phyloP scores from a whole-genome alignment of 805 yeast genomes.

The Suhomyces sp. region DNA sequence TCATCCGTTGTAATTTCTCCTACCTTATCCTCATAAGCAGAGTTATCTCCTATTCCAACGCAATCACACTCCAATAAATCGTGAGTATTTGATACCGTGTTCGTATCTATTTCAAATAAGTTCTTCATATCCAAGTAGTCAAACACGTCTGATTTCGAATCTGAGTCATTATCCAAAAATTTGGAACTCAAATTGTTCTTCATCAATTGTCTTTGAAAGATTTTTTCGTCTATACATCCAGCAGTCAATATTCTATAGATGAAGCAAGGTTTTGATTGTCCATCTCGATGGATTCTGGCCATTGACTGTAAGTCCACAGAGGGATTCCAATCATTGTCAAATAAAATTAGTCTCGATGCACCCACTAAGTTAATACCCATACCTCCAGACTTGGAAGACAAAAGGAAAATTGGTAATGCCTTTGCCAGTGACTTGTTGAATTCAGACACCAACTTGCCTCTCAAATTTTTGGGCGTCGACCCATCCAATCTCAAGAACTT shows the following conservation, averaged over 20 bases:
- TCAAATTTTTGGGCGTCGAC: slow-evolving; percentile 61
- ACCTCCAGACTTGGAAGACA: slow-evolving; percentile 93
- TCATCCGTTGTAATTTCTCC: slow-evolving; percentile 15
- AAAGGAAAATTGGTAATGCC: slow-evolving; percentile 59
- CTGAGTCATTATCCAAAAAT: slow-evolving; percentile 47
- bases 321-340: slow-evolving; percentile 98
- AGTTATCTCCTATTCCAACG: slow-evolving; percentile 50
- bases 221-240: slow-evolving; percentile 93
- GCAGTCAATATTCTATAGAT: slow-evolving; percentile 82
- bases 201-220: slow-evolving; percentile 85
- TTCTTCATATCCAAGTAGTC: slow-evolving; percentile 68
- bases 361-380: slow-evolving; percentile 88
- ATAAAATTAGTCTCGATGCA: slow-evolving; percentile 78
- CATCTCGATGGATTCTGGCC: slow-evolving; percentile 95
- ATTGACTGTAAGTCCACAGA: slow-evolving; percentile 89
- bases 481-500: slow-evolving; percentile 77
- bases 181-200: slow-evolving; percentile 76
- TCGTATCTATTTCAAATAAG: slow-evolving; percentile 58
- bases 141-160: slow-evolving; percentile 64
- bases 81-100: slow-evolving; percentile 68
- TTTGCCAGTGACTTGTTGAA: slow-evolving; percentile 55
- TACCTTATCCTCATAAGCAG: slow-evolving; percentile 18
- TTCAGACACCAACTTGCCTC: slow-evolving; percentile 64
- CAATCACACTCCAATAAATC: slow-evolving; percentile 70
- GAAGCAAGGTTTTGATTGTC: slow-evolving; percentile 75